Conservation (phyloP, 371 early-diverging fungal species). For the Umbelopsis sp. region DNA sequence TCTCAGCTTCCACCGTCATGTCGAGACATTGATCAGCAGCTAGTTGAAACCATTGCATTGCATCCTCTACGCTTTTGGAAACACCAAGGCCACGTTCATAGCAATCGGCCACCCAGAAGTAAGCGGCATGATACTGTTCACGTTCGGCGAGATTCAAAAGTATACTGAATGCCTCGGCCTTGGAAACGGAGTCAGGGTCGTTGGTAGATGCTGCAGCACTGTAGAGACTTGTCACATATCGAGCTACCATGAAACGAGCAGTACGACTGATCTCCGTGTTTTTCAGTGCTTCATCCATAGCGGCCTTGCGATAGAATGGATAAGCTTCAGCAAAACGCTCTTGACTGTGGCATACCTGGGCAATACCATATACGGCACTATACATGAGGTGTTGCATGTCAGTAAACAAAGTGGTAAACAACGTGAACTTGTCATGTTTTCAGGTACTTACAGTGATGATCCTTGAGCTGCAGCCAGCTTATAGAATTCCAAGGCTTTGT, state of each 20-base stretch:
- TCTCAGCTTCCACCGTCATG: conserved; percentile 7
- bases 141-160: conserved; percentile 1
- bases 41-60: conserved; percentile 40
- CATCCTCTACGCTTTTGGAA: conserved; percentile 28
- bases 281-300: conserved; percentile 33
- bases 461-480: conserved; percentile 40
- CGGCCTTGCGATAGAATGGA: conserved; percentile 34
- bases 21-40: conserved; percentile 27
- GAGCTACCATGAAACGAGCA: conserved; percentile 42
- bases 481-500: conserved; percentile 57
- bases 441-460: conserved; percentile 36
- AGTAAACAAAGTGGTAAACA: neutral
- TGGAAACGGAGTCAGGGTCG: neutral
- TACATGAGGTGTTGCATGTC: neutral
- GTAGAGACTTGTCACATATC: conserved; percentile 39
- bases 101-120: conserved; percentile 37
- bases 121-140: neutral
- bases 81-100: conserved; percentile 40
- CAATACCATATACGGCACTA: conserved; percentile 50
- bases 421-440: neutral
- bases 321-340: conserved; percentile 42
- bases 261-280: conserved; percentile 30
- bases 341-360: conserved; percentile 42
- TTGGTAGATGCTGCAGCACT: neutral
- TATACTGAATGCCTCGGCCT: neutral